A percentile compares a stretch with the other conserved stretches of the same genome.
These are phyloP conservation scores for Geotrichum europaeum DNA, from an alignment of 1,139 yeast species.

Conservation along the genomic window DNA sequence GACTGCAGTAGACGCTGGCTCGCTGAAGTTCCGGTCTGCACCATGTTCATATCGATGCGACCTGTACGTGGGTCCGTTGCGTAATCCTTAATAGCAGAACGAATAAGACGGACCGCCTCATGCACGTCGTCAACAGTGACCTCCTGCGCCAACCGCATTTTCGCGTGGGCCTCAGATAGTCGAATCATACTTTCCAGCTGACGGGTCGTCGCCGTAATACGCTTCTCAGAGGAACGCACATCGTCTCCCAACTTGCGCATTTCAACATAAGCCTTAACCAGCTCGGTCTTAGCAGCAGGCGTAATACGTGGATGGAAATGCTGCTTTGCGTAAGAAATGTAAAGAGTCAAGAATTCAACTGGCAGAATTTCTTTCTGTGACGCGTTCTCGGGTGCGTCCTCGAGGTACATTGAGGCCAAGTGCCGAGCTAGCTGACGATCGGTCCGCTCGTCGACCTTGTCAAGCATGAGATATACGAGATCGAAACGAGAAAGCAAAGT, in stretches of 20 bases:
- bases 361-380: conserved; percentile 65
- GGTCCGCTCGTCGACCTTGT: conserved; percentile 78
- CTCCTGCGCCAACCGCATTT: conserved; percentile 69
- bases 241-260: conserved; percentile 96
- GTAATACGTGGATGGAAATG: conserved; percentile 71
- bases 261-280: conserved; percentile 85
- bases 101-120: conserved; percentile 89
- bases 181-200: conserved; percentile 95
- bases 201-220: conserved; percentile 97
- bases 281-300: conserved; percentile 72
- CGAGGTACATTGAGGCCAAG: conserved; percentile 85
- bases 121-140: conserved; percentile 82
- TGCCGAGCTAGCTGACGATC: conserved; percentile 88
- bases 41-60: conserved; percentile 92
- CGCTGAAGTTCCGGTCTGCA: conserved; percentile 91
- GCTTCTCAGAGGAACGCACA: conserved; percentile 72
- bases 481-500: conserved; percentile 92
- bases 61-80: conserved; percentile 98
- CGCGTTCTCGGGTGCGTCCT: conserved; percentile 75
- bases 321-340: conserved; percentile 89
- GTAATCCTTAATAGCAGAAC: conserved; percentile 91
- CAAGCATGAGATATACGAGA: conserved; percentile 83
- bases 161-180: conserved; percentile 93
- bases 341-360: conserved; percentile 77
- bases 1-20: conserved; percentile 78